Base-by-base conservation (phyloP, 805 yeast species). In the Grigorovia humatica region DNA sequence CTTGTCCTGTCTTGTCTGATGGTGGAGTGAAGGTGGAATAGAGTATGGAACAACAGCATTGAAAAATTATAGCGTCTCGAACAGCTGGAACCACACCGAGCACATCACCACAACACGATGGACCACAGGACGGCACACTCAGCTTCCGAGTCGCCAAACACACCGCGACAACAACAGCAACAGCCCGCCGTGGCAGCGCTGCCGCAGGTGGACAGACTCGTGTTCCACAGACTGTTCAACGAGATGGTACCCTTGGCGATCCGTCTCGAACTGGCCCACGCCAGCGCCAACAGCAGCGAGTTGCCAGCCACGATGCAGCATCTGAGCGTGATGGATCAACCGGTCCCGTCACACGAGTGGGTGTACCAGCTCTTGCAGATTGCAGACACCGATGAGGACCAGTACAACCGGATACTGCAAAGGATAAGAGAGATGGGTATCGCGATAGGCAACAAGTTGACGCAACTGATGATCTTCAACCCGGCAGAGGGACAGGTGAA, bases 211-310 rank as follows among this genome's bases (percentile, higher is more conserved):
- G 82, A 77, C 59, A 64, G 77, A 9, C 62, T 75, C 2, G 75
- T 82, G 46, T 69, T 85, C 51, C 85, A 83, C 47, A 75, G 81
- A 57, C 75, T 89, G 18, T 66, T 90, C 30, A 84, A 82, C 60
- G 96, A 89, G 66, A 70, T 86, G 41, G 81, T 88, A 1, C 95
- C 96, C 3, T 65, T 82, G 45, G 79, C 89, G 0, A 75, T 83
- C 46, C 69, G 85, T 40, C 82, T 88, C 5, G 77, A 85, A 13
- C 73, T 38, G 17, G 17, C 8, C 38, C 15, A 32, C 38, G 15
- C 4, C 11, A 11, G 9, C 38, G 4, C 4, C 38, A 3, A 32
- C 11, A 11, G 9, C 38, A 2, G 11, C 38, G 11, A 32, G 38
- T 32, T 32, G 15, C 15, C 38, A 4, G 9, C 38, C 5, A 5